A percentile compares a stretch with the other conserved stretches of the same genome.
Conservation (phyloP, 371 early-diverging fungal genomes). For the Lichtheimia hyalospora region DNA sequence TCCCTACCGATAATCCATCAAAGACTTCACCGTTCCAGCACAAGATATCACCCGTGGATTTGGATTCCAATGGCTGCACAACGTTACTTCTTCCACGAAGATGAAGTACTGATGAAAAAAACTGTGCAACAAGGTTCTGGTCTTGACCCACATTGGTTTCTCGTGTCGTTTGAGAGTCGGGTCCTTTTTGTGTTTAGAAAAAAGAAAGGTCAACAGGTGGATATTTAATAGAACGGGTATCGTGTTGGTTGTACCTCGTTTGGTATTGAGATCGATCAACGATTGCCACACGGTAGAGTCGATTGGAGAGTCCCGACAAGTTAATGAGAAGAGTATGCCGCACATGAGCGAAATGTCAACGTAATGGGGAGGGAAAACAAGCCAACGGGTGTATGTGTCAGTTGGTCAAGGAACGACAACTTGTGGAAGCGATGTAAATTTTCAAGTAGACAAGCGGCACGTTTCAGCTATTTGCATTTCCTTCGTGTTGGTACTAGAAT, state of each 20-base stretch:
- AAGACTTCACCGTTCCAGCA: slow-evolving; percentile 89
- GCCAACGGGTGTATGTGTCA: too few relatives aligned
- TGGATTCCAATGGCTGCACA: slow-evolving; percentile 64
- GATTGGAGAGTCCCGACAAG: slow-evolving; percentile 4
- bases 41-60: slow-evolving; percentile 52
- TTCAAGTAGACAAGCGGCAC: too few relatives aligned
- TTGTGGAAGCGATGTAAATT: too few relatives aligned
- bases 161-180: slow-evolving; percentile 41
- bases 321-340: slow-evolving; percentile 44
- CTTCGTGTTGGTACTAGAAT: too few relatives aligned
- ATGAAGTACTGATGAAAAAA: slow-evolving; percentile 78
- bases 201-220: not conserved
- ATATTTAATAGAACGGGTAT: not conserved
- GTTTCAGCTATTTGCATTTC: too few relatives aligned
- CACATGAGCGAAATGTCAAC: slow-evolving; percentile 25
- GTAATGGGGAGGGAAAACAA: too few relatives aligned
- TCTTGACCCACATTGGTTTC: too few relatives aligned
- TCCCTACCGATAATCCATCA: slow-evolving; percentile 59
- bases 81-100: slow-evolving; percentile 68
- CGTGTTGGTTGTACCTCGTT: slow-evolving; percentile 38
- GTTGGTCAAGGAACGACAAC: too few relatives aligned
- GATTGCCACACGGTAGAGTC: slow-evolving; percentile 33
- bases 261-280: slow-evolving; percentile 42
- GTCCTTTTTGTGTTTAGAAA: slow-evolving; percentile 28
- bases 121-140: slow-evolving; percentile 7